phyloP scores from a whole-genome alignment of 129 eudicot genomes.

The Flaveria brownii region DNA sequence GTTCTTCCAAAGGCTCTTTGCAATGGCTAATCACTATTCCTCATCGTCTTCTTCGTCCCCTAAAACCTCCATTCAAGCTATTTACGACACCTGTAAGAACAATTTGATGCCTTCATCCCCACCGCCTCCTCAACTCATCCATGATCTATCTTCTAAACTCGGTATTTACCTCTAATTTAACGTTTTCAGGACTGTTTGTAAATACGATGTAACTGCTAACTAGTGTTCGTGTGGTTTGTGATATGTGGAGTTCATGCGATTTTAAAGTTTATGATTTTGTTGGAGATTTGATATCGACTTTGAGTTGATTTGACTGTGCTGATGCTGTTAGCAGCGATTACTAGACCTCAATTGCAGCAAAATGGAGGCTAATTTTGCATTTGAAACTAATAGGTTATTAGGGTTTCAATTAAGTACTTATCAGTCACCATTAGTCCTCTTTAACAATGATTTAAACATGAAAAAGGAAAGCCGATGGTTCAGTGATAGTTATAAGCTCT shows the following conservation, averaged over 20 bases:
- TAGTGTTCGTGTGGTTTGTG: background rate
- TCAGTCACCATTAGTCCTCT: background rate
- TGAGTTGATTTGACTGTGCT: background rate
- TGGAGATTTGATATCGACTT: background rate
- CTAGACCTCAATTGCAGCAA: background rate
- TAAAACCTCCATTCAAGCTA: conserved; percentile 56
- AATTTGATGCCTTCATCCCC: conserved; percentile 45
- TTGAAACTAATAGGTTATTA: conserved; percentile 1
- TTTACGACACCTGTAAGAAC: conserved; percentile 70
- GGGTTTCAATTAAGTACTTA: conserved; percentile 12
- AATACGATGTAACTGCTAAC: background rate
- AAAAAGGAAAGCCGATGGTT: background rate
- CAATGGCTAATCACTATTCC: conserved; percentile 49
- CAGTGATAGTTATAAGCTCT: background rate
- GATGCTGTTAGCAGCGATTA: background rate
- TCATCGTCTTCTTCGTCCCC: conserved; percentile 30
- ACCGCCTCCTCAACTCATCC: conserved; percentile 49
- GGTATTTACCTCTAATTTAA: conserved; percentile 42
- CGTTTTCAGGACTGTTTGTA: background rate
- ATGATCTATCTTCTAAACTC: conserved; percentile 56
- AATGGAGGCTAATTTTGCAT: background rate
- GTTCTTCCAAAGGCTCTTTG: conserved; percentile 47
- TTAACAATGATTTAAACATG: background rate
- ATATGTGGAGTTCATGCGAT: background rate
- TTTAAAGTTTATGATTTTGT: background rate